phyloP scores from a whole-genome alignment of 257 asterid species.

The Datura wrightii region DNA sequence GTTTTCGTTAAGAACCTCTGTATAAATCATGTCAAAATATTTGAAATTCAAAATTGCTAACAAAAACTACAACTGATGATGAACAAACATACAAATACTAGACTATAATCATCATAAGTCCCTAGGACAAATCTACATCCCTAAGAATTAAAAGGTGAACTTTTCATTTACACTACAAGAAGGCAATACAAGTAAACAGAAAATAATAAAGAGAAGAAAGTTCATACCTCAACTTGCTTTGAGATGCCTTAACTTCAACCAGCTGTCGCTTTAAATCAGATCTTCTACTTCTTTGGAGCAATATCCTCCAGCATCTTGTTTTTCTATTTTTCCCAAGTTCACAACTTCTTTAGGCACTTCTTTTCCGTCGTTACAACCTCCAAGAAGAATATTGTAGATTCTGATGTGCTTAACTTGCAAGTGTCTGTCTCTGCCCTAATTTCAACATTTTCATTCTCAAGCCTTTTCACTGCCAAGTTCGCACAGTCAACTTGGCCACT shows the following conservation, averaged over 20 bases:
- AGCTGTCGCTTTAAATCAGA: constrained; percentile 64
- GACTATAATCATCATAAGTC: background rate
- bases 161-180: background rate
- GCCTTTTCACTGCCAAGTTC: constrained; percentile 78
- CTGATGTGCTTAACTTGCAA: constrained; percentile 79
- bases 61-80: background rate
- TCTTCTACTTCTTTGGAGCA: constrained; percentile 62
- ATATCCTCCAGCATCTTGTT: constrained; percentile 81
- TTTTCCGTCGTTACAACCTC: constrained; percentile 85
- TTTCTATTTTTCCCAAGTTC: constrained; percentile 81
- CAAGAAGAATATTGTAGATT: constrained; percentile 65
- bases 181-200: background rate
- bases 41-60: background rate
- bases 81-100: background rate
- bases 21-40: background rate
- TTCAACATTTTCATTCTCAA: constrained; percentile 81
- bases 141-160: background rate
- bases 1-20: background rate
- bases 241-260: constrained; percentile 58
- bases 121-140: background rate
- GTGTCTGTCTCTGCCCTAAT: constrained; percentile 91
- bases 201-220: constrained; percentile 26
- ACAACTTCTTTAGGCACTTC: constrained; percentile 67
- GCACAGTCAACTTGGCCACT: constrained; percentile 86
- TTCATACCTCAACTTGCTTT: constrained; percentile 72